Percentiles rank a stretch among this genome's conserved stretches.
Conservation (phyloP, 2,329 filamentous ascomycete species). For the Aspergillus sp. region DNA sequence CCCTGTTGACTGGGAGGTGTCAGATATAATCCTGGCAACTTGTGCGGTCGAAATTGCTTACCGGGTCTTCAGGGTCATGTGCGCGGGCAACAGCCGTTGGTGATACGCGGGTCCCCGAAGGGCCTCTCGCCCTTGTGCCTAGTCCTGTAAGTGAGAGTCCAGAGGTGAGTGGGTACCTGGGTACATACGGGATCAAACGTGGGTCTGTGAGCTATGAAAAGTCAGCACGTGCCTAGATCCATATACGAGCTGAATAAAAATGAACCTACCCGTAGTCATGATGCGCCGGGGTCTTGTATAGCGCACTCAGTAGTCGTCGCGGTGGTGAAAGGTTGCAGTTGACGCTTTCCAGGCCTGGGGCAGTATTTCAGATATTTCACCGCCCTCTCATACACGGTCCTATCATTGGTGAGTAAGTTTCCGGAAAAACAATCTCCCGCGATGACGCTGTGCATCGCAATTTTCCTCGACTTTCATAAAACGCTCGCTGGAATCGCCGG, state of each 20-base stretch:
- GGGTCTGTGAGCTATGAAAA: slow-evolving; percentile 61
- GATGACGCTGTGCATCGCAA: slow-evolving; percentile 12
- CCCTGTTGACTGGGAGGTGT: slow-evolving; percentile 58
- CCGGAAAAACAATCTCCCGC: slow-evolving; percentile 6
- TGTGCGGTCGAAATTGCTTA: slow-evolving; percentile 28
- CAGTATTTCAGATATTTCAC: not conserved
- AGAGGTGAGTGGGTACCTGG: not conserved
- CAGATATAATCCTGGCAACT: not conserved
- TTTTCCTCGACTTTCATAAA: not conserved
- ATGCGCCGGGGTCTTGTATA: slow-evolving; percentile 8
- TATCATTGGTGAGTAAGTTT: no score
- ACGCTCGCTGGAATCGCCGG: slow-evolving; percentile 12
- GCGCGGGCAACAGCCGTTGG: slow-evolving; percentile 85
- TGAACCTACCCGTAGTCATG: slow-evolving; percentile 35
- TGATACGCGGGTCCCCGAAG: slow-evolving; percentile 90
- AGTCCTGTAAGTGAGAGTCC: slow-evolving; percentile 15
- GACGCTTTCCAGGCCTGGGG: slow-evolving; percentile 9
- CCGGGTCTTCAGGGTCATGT: slow-evolving; percentile 86
- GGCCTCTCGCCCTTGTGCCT: slow-evolving; percentile 91
- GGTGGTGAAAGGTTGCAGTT: not conserved
- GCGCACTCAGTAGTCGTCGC: not conserved
- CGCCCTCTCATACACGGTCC: no score
- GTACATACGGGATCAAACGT: slow-evolving; percentile 82
- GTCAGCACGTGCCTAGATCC: slow-evolving; percentile 12
- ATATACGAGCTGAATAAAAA: not conserved